phyloP scores from a whole-genome alignment of 495 filamentous ascomycete genomes.

The Talaromyces ruber region DNA sequence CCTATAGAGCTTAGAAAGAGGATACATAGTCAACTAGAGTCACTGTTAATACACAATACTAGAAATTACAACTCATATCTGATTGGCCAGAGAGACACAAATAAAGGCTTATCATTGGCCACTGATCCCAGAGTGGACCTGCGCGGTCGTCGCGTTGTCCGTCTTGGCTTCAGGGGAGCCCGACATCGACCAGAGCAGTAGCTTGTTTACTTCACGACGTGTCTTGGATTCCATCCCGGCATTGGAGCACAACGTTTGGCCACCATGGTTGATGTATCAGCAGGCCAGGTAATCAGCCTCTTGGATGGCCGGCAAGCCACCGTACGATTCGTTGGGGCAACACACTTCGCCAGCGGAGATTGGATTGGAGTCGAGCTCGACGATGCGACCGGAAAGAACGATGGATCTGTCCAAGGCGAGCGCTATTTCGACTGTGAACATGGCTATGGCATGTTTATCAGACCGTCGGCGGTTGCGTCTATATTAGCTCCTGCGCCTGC shows the following conservation, averaged over 20 bases:
- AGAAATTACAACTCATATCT: neutral
- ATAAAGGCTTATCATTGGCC: neutral
- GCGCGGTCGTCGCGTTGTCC: constrained; percentile 6
- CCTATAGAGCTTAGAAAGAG: constrained; percentile 1
- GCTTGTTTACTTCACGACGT: neutral
- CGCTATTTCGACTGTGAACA: constrained; percentile 83
- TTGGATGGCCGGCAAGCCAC: constrained; percentile 67
- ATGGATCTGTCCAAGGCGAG: constrained; percentile 82
- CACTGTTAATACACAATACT: neutral
- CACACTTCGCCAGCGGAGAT: constrained; percentile 69
- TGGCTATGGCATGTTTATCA: constrained; percentile 82
- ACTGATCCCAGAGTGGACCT: neutral
- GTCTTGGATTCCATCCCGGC: neutral
- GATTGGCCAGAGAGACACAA: neutral
- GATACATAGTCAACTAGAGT: neutral
- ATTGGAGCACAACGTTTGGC: neutral
- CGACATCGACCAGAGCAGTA: neutral
- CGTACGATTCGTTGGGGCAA: constrained; percentile 72
- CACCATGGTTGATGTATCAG: constrained; percentile 1
- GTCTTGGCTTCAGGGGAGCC: constrained; percentile 5
- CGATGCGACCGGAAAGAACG: constrained; percentile 81
- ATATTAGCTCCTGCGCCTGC: constrained; percentile 51
- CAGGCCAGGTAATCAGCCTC: constrained; percentile 57
- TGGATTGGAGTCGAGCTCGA: constrained; percentile 91
- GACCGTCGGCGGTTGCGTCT: constrained; percentile 48